Base-by-base conservation (phyloP, 2,329 filamentous ascomycete species). In the Botryotinia calthae region DNA sequence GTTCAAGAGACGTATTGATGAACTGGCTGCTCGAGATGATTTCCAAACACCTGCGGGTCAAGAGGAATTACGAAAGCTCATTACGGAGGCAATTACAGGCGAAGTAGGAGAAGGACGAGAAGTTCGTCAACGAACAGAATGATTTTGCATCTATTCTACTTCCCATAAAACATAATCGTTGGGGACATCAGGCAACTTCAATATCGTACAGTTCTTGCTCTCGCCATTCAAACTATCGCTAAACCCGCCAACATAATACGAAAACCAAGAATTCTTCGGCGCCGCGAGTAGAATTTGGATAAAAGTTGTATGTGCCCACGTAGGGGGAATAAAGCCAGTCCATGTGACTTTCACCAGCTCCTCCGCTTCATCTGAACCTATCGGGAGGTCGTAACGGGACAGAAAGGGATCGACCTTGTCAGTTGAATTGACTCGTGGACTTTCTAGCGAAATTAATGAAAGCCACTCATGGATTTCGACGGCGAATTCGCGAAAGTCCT, bases 1-100 rank as follows among this genome's bases (percentile, higher is more conserved):
- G 77, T 93, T 99, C 77, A 89, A 91, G 79, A 86, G 91, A 76
- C 87, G 93, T 70, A 98, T 99, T 79, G 94, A 98, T 79, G 92
- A 97, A 82, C 84, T 99, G 74, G 95, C 96, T 2, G 87, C 91
- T 51, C 87, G 94, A 58, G 90, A 92, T 37, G 94, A 98, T 79
- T 97, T 98, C 79, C 86, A 95, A 78, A 91, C 90, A 8, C 90
- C 93, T 71, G 89, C 91, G 74, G 93, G 92, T 6, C 96, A 99
- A 82, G 87, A 87, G 34, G 90, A 95, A 80, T 83, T 99, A 79
- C 88, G 94, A 74, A 87, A 89, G 76, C 84, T 99, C 74, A 90
- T 99, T 9, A 88, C 91, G 76, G 94, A 98, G 78, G 94, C 93
- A 3, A 85, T 99, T 28, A 83, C 87, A 37, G 93, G 90, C 1